phyloP scores from a whole-genome alignment of 495 filamentous ascomycete genomes.

The Thermochaetoides thermophila region DNA sequence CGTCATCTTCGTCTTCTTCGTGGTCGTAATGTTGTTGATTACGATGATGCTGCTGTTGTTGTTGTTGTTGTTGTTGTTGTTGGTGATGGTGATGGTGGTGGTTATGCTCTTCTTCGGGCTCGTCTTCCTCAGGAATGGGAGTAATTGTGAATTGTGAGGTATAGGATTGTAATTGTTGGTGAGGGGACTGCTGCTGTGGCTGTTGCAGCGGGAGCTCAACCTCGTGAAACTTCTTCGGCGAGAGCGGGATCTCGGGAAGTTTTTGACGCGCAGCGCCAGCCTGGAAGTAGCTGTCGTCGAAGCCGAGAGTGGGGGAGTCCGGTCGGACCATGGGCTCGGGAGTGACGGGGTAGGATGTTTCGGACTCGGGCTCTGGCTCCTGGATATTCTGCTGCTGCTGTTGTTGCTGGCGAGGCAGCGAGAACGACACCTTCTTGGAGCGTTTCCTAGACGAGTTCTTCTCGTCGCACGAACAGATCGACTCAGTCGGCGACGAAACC shows the following conservation, averaged over 20 bases:
- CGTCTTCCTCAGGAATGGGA: conserved; percentile 7
- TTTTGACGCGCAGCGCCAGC: conserved; percentile 7
- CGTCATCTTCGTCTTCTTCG: conserved; percentile 2
- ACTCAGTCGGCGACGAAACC: conserved; percentile 28
- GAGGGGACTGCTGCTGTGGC: too few species aligned
- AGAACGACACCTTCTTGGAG: conserved; percentile 39
- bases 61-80: not conserved
- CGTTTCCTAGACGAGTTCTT: conserved; percentile 18
- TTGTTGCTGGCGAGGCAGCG: conserved; percentile 23
- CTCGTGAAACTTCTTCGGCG: conserved; percentile 9
- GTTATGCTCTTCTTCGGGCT: conserved; percentile 1
- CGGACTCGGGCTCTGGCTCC: too few species aligned
- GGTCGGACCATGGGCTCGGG: conserved; percentile 30
- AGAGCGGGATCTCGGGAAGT: conserved; percentile 7
- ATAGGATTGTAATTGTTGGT: too few species aligned
- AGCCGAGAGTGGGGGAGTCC: conserved; percentile 31
- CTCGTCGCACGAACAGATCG: conserved; percentile 27
- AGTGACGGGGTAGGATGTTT: not conserved
- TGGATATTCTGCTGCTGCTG: too few species aligned
- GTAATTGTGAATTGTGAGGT: too few species aligned
- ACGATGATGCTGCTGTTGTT: too few species aligned
- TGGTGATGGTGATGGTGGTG: not conserved
- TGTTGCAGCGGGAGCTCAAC: conserved; percentile 14
- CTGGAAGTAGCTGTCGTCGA: conserved; percentile 24
- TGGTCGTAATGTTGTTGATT: not conserved